Evolutionary conservation across 305 asterid species (phyloP).

Genomic region (Solanum hybrid): DNA sequence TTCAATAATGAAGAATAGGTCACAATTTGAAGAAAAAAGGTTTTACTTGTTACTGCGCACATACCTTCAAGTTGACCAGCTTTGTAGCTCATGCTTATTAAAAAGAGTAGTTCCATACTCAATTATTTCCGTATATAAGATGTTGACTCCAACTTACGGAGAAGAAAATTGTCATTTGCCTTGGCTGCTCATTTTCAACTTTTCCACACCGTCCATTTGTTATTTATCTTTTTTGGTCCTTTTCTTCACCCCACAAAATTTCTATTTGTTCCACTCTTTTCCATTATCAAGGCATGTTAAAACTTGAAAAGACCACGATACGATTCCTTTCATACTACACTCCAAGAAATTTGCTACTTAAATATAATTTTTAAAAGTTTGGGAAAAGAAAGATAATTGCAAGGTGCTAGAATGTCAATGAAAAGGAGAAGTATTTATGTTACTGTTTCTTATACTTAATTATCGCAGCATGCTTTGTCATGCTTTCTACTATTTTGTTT

Average conservation of each 20-base stretch:
- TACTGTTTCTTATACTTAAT: neutral
- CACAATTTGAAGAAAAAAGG: neutral
- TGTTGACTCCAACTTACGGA: neutral
- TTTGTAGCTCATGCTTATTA: neutral
- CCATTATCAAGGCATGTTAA: neutral
- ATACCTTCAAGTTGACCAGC: neutral
- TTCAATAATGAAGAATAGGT: neutral
- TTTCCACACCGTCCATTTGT: neutral
- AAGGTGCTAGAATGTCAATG: neutral
- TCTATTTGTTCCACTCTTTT: neutral
- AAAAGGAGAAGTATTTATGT: neutral
- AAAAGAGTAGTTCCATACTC: neutral
- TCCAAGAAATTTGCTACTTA: neutral
- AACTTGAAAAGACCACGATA: neutral
- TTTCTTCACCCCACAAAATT: neutral
- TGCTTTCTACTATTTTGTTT: neutral
- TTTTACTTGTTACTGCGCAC: neutral
- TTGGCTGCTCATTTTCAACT: neutral
- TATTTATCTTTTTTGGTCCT: neutral
- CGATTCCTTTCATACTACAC: neutral
- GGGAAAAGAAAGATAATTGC: neutral
- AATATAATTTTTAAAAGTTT: neutral
- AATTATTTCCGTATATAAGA: neutral
- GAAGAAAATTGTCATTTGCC: conserved; percentile 1
- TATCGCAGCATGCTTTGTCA: neutral